Conservation (phyloP, 2,329 filamentous ascomycete genomes). For the Trichoderma sp. region DNA sequence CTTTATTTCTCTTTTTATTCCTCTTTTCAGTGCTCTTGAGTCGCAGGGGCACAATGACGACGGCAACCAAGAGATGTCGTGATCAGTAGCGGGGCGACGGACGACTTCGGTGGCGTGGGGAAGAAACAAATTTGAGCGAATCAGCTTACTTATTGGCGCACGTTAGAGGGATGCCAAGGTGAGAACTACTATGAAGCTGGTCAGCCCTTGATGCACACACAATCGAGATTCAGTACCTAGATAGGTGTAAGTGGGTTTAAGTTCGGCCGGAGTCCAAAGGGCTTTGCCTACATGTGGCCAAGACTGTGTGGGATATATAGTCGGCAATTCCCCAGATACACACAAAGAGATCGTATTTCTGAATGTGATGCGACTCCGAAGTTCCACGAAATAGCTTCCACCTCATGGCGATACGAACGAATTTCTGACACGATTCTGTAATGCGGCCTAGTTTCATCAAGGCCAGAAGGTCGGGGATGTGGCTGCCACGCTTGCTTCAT, state of each 20-base stretch:
- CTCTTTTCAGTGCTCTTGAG: neutral
- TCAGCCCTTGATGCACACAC: neutral
- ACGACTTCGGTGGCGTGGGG: neutral
- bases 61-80: conserved; percentile 1
- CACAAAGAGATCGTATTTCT: neutral
- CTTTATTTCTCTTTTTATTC: neutral
- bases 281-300: neutral
- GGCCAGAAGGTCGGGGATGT: neutral
- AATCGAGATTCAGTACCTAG: neutral
- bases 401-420: neutral
- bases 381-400: neutral
- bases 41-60: neutral
- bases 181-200: neutral
- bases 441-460: neutral
- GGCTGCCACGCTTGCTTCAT: neutral
- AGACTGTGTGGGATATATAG: neutral
- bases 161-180: neutral
- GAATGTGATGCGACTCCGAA: neutral
- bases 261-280: neutral
- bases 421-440: neutral
- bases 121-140: neutral
- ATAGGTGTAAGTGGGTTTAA: neutral
- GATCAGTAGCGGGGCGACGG: conserved; percentile 3
- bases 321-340: too few relatives aligned
- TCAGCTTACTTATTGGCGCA: conserved; percentile 12